Conservation (phyloP, 140 eudicot species). For the Cichorium intybus region DNA sequence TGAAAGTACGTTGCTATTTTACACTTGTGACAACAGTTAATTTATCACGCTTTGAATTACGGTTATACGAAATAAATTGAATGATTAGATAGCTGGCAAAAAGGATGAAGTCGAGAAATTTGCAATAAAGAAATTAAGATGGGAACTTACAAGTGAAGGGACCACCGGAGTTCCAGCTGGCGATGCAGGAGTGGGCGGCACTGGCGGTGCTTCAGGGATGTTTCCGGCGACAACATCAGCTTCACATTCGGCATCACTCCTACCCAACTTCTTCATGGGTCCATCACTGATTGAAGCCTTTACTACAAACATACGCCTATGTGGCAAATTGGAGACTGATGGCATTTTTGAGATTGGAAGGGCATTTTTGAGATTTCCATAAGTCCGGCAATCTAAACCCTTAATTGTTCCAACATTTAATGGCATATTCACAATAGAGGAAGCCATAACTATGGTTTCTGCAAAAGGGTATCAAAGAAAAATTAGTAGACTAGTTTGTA, state of each 20-base stretch:
- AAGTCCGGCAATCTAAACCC: constrained; percentile 35
- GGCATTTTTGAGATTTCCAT: constrained; percentile 13
- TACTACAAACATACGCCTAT: constrained; percentile 33
- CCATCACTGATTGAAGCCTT: constrained; percentile 49
- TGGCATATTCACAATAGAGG: constrained; percentile 32
- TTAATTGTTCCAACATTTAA: constrained; percentile 41
- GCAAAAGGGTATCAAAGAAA: neutral
- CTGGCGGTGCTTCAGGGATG: constrained; percentile 76
- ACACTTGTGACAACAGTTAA: neutral
- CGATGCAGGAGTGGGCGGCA: constrained; percentile 58
- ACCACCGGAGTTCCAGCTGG: constrained; percentile 80
- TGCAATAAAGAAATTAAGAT: constrained; percentile 7
- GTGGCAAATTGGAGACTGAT: neutral
- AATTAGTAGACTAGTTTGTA: neutral
- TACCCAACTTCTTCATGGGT: constrained; percentile 45
- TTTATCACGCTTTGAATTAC: neutral
- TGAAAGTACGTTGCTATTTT: too few relatives aligned
- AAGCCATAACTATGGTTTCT: constrained; percentile 30
- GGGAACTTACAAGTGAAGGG: constrained; percentile 54
- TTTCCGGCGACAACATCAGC: constrained; percentile 94
- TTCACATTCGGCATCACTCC: constrained; percentile 76
- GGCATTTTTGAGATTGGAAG: constrained; percentile 26
- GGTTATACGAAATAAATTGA: neutral
- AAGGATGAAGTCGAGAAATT: neutral
- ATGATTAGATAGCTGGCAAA: neutral